Evolutionary conservation across 2,329 filamentous ascomycete species (phyloP).

Genomic region (Aspergillus fructus): DNA sequence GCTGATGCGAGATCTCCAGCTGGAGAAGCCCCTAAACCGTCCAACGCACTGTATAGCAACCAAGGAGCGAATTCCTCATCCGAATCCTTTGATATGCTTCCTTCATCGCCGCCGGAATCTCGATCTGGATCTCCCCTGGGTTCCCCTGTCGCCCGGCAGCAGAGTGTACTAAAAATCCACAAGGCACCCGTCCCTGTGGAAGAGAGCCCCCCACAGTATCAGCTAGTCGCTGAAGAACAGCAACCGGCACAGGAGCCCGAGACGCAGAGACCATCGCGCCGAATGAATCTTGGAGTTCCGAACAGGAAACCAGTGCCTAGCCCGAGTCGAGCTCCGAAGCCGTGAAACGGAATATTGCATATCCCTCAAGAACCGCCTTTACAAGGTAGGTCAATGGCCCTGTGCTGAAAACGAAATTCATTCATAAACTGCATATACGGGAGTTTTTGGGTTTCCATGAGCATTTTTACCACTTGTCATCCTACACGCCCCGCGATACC

Average conservation of each 20-base stretch:
- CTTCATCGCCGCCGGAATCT: slow-evolving; percentile 36
- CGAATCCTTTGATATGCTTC: slow-evolving; percentile 43
- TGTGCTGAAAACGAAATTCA: neutral
- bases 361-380: neutral
- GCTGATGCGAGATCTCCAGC: slow-evolving; percentile 41
- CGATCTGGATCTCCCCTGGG: slow-evolving; percentile 33
- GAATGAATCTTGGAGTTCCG: slow-evolving; percentile 39
- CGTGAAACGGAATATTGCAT: neutral
- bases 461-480: neutral
- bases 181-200: slow-evolving; percentile 24
- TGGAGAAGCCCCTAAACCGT: slow-evolving; percentile 29
- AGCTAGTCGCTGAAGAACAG: slow-evolving; percentile 24
- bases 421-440: slow-evolving; percentile 4
- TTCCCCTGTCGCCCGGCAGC: slow-evolving; percentile 31
- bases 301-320: slow-evolving; percentile 39
- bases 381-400: neutral
- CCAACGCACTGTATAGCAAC: slow-evolving; percentile 19
- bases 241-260: slow-evolving; percentile 11
- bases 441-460: neutral
- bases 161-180: slow-evolving; percentile 33
- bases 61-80: slow-evolving; percentile 29
- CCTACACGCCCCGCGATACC: neutral
- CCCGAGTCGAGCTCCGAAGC: slow-evolving; percentile 14
- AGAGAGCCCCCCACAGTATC: slow-evolving; percentile 33
- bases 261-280: slow-evolving; percentile 23